Evolutionary conservation across 768 basidiomycete genomes (phyloP).

Genomic region (Hypsizygus marmoreus): DNA sequence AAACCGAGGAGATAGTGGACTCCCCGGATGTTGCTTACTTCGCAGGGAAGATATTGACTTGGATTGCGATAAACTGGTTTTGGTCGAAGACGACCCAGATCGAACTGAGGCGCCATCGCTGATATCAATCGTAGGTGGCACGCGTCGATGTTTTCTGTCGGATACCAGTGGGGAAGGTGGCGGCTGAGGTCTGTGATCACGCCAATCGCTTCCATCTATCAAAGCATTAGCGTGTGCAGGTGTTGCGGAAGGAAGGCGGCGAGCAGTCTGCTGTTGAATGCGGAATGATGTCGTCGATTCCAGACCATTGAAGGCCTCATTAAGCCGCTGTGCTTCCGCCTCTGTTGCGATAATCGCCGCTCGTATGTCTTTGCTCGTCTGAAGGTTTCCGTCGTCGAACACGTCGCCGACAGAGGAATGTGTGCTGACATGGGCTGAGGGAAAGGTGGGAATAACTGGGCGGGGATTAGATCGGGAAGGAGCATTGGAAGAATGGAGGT

Average conservation of each 20-base stretch:
- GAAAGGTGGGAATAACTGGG: slow-evolving; percentile 21
- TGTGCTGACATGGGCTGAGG: slow-evolving; percentile 20
- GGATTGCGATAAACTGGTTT: slow-evolving; percentile 43
- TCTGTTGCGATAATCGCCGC: slow-evolving; percentile 63
- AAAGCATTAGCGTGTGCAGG: slow-evolving; percentile 30
- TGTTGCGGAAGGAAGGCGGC: slow-evolving; percentile 30
- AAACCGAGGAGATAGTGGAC: slow-evolving; percentile 31
- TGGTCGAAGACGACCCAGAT: slow-evolving; percentile 44
- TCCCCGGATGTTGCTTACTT: slow-evolving; percentile 25
- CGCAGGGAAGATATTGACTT: slow-evolving; percentile 37
- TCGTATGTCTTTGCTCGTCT: slow-evolving; percentile 57
- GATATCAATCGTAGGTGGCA: slow-evolving; percentile 19
- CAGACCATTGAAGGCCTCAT: slow-evolving; percentile 69
- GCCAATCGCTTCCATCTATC: slow-evolving; percentile 37
- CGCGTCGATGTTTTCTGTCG: slow-evolving; percentile 13
- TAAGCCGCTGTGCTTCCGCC: slow-evolving; percentile 59
- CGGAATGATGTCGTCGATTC: slow-evolving; percentile 60
- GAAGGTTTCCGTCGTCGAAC: slow-evolving; percentile 56
- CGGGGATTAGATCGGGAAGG: slow-evolving; percentile 13
- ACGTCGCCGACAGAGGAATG: slow-evolving; percentile 34
- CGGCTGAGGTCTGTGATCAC: slow-evolving; percentile 25
- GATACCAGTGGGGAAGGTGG: slow-evolving; percentile 21
- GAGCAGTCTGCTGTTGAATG: slow-evolving; percentile 40
- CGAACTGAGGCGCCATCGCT: slow-evolving; percentile 44
- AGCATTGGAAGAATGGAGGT: slow-evolving; percentile 9